These are phyloP conservation scores for Breynia disticha DNA, from an alignment of 441 rosid genomes.

Conservation along the genomic window DNA sequence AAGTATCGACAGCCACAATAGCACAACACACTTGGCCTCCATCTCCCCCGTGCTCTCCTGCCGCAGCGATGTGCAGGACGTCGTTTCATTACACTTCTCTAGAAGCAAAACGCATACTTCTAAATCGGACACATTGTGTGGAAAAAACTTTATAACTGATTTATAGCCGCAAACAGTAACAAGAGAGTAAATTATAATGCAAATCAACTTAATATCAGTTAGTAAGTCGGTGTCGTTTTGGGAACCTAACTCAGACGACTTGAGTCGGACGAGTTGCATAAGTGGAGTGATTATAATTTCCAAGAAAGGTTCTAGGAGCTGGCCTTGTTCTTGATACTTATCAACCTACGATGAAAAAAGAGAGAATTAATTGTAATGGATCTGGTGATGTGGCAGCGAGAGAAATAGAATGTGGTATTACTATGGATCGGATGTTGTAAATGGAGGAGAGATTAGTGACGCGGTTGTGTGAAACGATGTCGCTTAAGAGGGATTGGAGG, in stretches of 20 bases:
- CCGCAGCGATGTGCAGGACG: slow-evolving; percentile 51
- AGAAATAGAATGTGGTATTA: slow-evolving; percentile 15
- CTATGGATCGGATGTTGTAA: slow-evolving; percentile 78
- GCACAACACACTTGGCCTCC: slow-evolving; percentile 85
- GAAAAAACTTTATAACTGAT: slow-evolving; percentile 78
- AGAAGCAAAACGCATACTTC: slow-evolving; percentile 78
- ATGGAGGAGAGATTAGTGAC: slow-evolving; percentile 56
- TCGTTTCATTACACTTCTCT: slow-evolving; percentile 61
- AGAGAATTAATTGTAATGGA: neutral
- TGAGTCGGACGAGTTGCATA: slow-evolving; percentile 60
- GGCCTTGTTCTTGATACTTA: slow-evolving; percentile 86
- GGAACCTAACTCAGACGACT: slow-evolving; percentile 40
- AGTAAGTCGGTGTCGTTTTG: slow-evolving; percentile 40
- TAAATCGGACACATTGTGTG: slow-evolving; percentile 87
- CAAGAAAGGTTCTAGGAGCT: slow-evolving; percentile 75
- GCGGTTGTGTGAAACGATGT: slow-evolving; percentile 55
- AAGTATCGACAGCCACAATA: slow-evolving; percentile 89
- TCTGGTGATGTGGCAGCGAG: neutral
- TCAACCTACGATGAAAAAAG: slow-evolving; percentile 44
- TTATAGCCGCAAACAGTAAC: slow-evolving; percentile 93
- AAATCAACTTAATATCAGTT: slow-evolving; percentile 53
- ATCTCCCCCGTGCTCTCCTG: slow-evolving; percentile 95
- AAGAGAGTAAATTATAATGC: slow-evolving; percentile 62
- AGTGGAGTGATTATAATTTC: slow-evolving; percentile 73
- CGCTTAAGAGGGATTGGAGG: slow-evolving; percentile 66